Evolutionary conservation across 2,329 filamentous ascomycete genomes (phyloP).

Genomic region (Pseudogymnoascus pannorum): DNA sequence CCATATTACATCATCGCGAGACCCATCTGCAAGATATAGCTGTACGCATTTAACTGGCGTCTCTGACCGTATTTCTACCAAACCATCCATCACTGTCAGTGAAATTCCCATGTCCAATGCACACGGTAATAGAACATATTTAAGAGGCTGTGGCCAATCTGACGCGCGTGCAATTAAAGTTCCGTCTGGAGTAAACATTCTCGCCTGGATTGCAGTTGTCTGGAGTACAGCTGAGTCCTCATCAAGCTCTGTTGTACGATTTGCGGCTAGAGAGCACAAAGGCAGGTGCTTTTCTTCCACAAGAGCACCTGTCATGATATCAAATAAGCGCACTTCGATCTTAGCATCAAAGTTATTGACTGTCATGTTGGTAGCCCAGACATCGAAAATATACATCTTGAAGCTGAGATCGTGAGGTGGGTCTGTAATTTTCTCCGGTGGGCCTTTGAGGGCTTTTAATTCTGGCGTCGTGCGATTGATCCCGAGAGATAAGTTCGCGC

Average conservation of each 20-base stretch:
- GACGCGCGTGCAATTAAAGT: constrained; percentile 51
- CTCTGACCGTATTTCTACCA: not conserved
- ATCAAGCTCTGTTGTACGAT: not conserved
- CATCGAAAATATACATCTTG: constrained; percentile 13
- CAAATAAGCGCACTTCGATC: constrained; percentile 43
- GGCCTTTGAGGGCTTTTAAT: not conserved
- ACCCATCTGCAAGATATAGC: not conserved
- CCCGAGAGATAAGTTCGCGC: not conserved
- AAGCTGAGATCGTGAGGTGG: constrained; percentile 17
- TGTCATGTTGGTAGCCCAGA: constrained; percentile 21
- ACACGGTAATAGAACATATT: constrained; percentile 36
- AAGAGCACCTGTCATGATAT: constrained; percentile 51
- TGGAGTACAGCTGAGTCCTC: not conserved
- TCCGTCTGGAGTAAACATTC: constrained; percentile 26
- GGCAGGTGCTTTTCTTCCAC: constrained; percentile 40
- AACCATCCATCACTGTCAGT: not conserved
- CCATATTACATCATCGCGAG: not conserved
- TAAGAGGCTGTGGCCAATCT: constrained; percentile 63
- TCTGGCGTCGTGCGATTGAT: not conserved
- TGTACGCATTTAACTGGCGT: not conserved
- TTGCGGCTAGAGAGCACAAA: not conserved
- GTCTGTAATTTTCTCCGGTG: not conserved
- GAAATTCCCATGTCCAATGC: not conserved
- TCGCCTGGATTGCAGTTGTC: not conserved
- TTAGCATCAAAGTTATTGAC: constrained; percentile 12